Conservation (phyloP, 2,329 filamentous ascomycete genomes). For the Cytospora chrysosperma region DNA sequence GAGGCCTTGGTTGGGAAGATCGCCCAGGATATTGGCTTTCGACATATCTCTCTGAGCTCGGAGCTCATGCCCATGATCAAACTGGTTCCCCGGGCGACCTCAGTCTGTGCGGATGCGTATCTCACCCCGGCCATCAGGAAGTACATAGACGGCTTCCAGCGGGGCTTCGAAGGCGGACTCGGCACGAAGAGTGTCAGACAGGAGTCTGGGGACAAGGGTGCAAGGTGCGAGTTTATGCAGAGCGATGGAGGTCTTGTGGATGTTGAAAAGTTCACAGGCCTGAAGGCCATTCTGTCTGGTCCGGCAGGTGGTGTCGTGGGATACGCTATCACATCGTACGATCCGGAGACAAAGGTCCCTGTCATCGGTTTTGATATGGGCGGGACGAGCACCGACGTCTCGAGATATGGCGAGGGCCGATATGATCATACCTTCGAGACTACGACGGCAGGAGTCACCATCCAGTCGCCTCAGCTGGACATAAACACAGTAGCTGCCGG, state of each 20-base stretch:
- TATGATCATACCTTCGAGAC: constrained; percentile 96
- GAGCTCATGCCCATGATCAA: constrained; percentile 92
- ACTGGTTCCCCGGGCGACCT: constrained; percentile 71
- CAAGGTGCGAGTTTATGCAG: constrained; percentile 94
- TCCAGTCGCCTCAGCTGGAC: constrained; percentile 87
- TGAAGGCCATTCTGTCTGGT: constrained; percentile 83
- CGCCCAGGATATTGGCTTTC: constrained; percentile 77
- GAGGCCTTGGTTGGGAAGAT: constrained; percentile 75
- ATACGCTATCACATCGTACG: constrained; percentile 88
- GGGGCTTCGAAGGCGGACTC: constrained; percentile 77
- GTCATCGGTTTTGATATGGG: constrained; percentile 98
- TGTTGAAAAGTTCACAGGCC: constrained; percentile 77
- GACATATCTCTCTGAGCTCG: constrained; percentile 78
- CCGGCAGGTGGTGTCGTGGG: constrained; percentile 93
- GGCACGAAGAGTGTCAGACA: constrained; percentile 72
- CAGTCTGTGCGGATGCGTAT: constrained; percentile 77
- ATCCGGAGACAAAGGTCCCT: constrained; percentile 74
- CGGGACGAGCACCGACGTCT: constrained; percentile 89
- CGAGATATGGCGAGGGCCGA: constrained; percentile 77
- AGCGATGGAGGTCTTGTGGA: constrained; percentile 74
- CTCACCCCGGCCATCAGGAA: constrained; percentile 76
- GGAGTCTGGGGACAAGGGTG: constrained; percentile 63
- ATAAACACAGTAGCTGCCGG: constrained; percentile 95
- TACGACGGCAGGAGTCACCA: constrained; percentile 89
- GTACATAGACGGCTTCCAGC: constrained; percentile 72